phyloP scores from a whole-genome alignment of 768 basidiomycete species.

The Lentinus brumalis region DNA sequence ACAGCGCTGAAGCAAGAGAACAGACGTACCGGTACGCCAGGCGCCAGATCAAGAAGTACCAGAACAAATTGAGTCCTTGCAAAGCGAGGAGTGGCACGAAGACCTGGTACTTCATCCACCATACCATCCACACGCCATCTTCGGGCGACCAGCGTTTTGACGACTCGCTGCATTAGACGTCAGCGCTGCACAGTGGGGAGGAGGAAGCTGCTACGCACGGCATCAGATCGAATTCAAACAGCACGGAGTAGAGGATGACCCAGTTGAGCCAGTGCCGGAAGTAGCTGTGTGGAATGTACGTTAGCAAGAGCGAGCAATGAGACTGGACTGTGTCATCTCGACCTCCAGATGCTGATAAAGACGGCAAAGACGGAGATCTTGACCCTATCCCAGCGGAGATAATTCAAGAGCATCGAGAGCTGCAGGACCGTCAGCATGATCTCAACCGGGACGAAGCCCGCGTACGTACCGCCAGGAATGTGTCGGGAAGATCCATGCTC shows the following conservation, averaged over 20 bases:
- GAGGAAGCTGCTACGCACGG: constrained; percentile 52
- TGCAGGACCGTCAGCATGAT: constrained; percentile 30
- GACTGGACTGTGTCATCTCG: constrained; percentile 34
- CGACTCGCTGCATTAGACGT: constrained; percentile 41
- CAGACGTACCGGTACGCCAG: constrained; percentile 69
- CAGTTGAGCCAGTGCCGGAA: constrained; percentile 92
- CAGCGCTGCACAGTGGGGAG: too few relatives aligned
- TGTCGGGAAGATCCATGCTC: constrained; percentile 98
- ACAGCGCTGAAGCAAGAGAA: constrained; percentile 1
- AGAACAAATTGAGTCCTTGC: constrained; percentile 86
- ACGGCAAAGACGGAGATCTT: constrained; percentile 63
- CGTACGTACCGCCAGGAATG: constrained; percentile 71
- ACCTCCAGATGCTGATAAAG: constrained; percentile 84
- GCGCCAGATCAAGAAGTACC: constrained; percentile 84
- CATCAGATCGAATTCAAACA: constrained; percentile 69
- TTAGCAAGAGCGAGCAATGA: neutral
- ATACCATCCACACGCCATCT: constrained; percentile 65
- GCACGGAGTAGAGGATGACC: constrained; percentile 83
- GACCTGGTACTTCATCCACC: constrained; percentile 83
- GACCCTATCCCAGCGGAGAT: constrained; percentile 66
- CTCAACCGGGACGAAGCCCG: neutral
- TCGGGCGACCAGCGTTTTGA: constrained; percentile 57
- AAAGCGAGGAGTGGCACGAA: constrained; percentile 72
- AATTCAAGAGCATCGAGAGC: constrained; percentile 88
- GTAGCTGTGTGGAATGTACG: constrained; percentile 53